Evolutionary conservation across 2,329 filamentous ascomycete genomes (phyloP), one percentile per base, ranked within the genome.

Genomic region (Pseudogymnoascus sp.): DNA sequence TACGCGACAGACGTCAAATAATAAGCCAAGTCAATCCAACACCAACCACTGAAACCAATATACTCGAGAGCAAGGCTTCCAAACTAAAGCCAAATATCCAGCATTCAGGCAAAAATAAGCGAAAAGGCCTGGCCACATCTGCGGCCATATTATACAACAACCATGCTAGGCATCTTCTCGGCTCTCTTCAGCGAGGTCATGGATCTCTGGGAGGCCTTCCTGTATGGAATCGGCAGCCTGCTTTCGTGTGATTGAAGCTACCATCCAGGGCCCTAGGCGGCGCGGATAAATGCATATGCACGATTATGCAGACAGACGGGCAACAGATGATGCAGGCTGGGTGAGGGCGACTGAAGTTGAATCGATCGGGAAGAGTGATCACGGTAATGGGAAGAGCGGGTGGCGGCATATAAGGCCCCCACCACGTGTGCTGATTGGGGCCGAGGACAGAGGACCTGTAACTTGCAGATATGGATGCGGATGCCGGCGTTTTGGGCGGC

Each of bases 171-270:
- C 41, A 23, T 69, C 22, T 64, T 69, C 39, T 60, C 63, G 11
- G 60, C 65, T 12, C 66, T 70, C 39, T 68, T 66, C 62, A 62
- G 60, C 42, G 67, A 69, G 62, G 60, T 60, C 11, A 68, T 67
- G 55, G 67, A 69, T 7, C 63, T 70, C n/a, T 70, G 67, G 67
- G 67, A 69, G 38, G 60, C 36, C 38, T 60, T 70, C 16, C 45
- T 69, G 2, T 52, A 63, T 7, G 62, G 64, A 22, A 38, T 69
- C 8, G 68, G 67, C 41, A 61, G 58, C 39, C 16, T 64, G 23
- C 49, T 55, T 33, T 55, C 49, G 16, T 55, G 49, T 33, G 28
- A 33, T 35, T 55, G n/a, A 55, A 33, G 9, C 4, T 22, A 6
- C n/a, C n/a, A 14, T 16, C 2, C 9, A 8, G 28, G 49, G 5